Percentiles rank a stretch among this genome's conserved stretches.
These are phyloP conservation scores for Phytophthora tubulina DNA, from an alignment of 352 stramenopile species.

Conservation along the genomic window DNA sequence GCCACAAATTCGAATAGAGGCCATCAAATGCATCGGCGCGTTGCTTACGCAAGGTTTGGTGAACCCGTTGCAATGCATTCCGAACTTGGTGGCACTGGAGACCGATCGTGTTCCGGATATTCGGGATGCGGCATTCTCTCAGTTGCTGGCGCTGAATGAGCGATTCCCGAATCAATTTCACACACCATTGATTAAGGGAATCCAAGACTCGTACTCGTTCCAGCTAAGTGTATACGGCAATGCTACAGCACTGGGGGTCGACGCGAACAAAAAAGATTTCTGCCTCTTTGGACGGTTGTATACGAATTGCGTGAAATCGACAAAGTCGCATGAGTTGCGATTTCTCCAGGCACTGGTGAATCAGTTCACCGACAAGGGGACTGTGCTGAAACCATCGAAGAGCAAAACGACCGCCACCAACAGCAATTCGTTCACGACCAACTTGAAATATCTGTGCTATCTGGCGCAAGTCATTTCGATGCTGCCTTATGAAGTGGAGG, in stretches of 20 bases:
- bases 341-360: constrained; percentile 79
- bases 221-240: constrained; percentile 67
- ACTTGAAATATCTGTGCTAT: constrained; percentile 84
- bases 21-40: constrained; percentile 68
- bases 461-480: constrained; percentile 71
- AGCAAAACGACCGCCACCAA: constrained; percentile 13
- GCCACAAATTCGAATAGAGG: constrained; percentile 73
- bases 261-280: constrained; percentile 80
- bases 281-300: constrained; percentile 82
- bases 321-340: constrained; percentile 53
- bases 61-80: constrained; percentile 81
- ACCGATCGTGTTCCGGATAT: constrained; percentile 74
- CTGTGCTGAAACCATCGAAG: constrained; percentile 45
- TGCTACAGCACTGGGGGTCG: constrained; percentile 55
- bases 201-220: constrained; percentile 73
- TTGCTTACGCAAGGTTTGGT: constrained; percentile 85
- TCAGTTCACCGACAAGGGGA: constrained; percentile 73
- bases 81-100: constrained; percentile 81
- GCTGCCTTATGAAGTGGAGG: constrained; percentile 83
- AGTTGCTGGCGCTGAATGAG: constrained; percentile 69
- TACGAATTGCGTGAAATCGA: constrained; percentile 61
- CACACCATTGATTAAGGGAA: constrained; percentile 66
- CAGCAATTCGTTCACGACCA: constrained; percentile 19
- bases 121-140: constrained; percentile 72
- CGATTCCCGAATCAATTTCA: constrained; percentile 67